A percentile compares a stretch with the other conserved stretches of the same genome.
These are phyloP conservation scores for Capronia americana DNA, from an alignment of 2,329 filamentous ascomycete species.

Conservation along the genomic window DNA sequence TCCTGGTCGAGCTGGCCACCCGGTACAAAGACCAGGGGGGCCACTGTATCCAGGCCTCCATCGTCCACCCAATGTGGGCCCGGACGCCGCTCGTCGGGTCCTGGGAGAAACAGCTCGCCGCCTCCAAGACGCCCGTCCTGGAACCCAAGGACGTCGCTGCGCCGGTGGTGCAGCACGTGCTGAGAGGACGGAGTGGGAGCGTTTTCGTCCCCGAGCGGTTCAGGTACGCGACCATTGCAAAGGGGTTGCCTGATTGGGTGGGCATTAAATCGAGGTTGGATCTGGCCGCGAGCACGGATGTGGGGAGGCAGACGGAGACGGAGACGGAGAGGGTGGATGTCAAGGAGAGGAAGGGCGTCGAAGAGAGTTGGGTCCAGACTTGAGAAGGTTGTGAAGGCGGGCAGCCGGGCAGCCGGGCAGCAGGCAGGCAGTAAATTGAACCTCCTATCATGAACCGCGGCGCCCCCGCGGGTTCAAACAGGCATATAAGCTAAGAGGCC, in stretches of 20 bases:
- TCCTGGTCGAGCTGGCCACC: constrained; percentile 64
- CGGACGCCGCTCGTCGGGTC: constrained; percentile 39
- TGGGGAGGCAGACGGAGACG: neutral
- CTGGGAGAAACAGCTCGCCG: constrained; percentile 63
- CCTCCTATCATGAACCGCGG: too few species aligned
- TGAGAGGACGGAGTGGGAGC: constrained; percentile 52
- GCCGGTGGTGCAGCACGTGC: constrained; percentile 65
- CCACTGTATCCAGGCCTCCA: constrained; percentile 30
- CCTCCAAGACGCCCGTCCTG: constrained; percentile 53
- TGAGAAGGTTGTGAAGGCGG: too few species aligned
- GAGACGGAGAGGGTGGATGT: neutral
- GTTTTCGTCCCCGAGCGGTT: constrained; percentile 32
- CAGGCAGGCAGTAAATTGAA: too few species aligned
- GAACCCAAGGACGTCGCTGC: constrained; percentile 62
- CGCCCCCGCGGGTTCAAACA: too few species aligned
- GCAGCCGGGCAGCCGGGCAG: too few species aligned
- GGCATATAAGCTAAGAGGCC: too few species aligned
- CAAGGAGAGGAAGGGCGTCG: constrained; percentile 4
- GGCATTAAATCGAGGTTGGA: constrained; percentile 17
- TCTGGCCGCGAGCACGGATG: neutral
- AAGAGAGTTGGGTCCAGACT: neutral
- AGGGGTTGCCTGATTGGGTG: constrained; percentile 68
- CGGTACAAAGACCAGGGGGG: constrained; percentile 53
- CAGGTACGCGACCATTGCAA: constrained; percentile 43
- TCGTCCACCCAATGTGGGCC: constrained; percentile 36